These are phyloP conservation scores for Ormosia emarginata DNA, from an alignment of 306 rosid genomes.

Conservation along the genomic window DNA sequence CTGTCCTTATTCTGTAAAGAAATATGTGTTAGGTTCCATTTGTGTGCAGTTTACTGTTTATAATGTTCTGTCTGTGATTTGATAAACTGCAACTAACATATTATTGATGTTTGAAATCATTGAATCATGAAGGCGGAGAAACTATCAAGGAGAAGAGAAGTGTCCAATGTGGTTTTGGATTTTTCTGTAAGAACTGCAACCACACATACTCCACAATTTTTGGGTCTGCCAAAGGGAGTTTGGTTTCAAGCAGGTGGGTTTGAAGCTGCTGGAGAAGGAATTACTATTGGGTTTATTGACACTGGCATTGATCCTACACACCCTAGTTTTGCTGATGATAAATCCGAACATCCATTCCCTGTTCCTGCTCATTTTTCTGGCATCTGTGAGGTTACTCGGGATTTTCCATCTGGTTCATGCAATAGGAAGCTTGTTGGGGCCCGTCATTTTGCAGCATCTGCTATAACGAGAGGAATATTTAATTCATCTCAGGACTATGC, in stretches of 20 bases:
- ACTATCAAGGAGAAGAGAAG: slow-evolving; percentile 84
- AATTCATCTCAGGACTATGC: slow-evolving; percentile 75
- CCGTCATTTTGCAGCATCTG: slow-evolving; percentile 94
- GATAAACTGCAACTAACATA: neutral
- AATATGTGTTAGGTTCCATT: neutral
- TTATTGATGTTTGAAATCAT: slow-evolving; percentile 3
- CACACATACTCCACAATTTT: slow-evolving; percentile 84
- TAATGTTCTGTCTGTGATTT: neutral
- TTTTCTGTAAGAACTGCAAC: slow-evolving; percentile 95
- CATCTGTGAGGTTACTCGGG: slow-evolving; percentile 78
- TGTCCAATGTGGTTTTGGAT: slow-evolving; percentile 78
- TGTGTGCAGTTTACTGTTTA: neutral
- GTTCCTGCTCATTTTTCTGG: slow-evolving; percentile 80
- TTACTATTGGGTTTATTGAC: slow-evolving; percentile 83
- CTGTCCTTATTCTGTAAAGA: neutral
- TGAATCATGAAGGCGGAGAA: slow-evolving; percentile 61
- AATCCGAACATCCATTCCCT: slow-evolving; percentile 46
- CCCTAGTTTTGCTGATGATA: slow-evolving; percentile 73
- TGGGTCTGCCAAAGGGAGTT: slow-evolving; percentile 91
- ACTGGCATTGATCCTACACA: slow-evolving; percentile 97
- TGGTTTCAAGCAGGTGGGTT: slow-evolving; percentile 85
- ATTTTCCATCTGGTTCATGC: slow-evolving; percentile 98
- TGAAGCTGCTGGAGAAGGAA: slow-evolving; percentile 86
- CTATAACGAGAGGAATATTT: slow-evolving; percentile 83
- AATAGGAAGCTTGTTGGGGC: slow-evolving; percentile 96